phyloP scores from a whole-genome alignment of 1,284 basidiomycete species.

The Malassezia arunalokei region DNA sequence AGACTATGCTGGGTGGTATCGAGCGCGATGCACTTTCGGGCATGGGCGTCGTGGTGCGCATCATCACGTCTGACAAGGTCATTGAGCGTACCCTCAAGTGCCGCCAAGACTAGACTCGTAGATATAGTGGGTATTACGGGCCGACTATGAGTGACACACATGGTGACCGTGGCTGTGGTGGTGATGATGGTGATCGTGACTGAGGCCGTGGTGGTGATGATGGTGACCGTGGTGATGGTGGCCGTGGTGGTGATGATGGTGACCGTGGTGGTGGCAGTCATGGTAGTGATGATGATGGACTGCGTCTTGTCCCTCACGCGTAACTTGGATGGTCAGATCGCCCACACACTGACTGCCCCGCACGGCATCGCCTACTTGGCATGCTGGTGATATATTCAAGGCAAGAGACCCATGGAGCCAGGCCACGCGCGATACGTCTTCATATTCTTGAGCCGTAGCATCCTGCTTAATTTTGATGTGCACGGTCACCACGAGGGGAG shows the following conservation, averaged over 20 bases:
- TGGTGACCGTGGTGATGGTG: constrained; percentile 10
- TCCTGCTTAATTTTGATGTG: constrained; percentile 23
- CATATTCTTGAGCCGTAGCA: constrained; percentile 27
- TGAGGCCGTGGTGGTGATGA: constrained; percentile 19
- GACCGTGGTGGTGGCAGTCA: constrained; percentile 16
- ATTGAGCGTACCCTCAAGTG: constrained; percentile 38
- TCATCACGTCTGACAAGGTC: constrained; percentile 53
- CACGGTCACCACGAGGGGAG: constrained; percentile 33
- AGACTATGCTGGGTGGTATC: constrained; percentile 85
- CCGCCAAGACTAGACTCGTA: constrained; percentile 1
- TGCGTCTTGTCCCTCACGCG: constrained; percentile 23
- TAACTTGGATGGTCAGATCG: constrained; percentile 34
- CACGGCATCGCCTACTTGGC: constrained; percentile 31
- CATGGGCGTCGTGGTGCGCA: constrained; percentile 88
- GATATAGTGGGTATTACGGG: constrained; percentile 3
- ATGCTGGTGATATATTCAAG: constrained; percentile 27
- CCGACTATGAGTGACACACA: constrained; percentile 1
- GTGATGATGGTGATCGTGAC: neutral
- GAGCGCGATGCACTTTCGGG: constrained; percentile 94
- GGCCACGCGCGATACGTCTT: constrained; percentile 35
- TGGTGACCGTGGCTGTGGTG: constrained; percentile 7
- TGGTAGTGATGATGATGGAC: constrained; percentile 16
- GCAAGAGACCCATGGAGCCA: constrained; percentile 35
- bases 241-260: constrained; percentile 16
- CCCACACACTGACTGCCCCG: constrained; percentile 33